Percentiles rank a stretch among this genome's conserved stretches.
Evolutionary conservation across 305 asterid species (phyloP).

Genomic region (Petunia hybrid): DNA sequence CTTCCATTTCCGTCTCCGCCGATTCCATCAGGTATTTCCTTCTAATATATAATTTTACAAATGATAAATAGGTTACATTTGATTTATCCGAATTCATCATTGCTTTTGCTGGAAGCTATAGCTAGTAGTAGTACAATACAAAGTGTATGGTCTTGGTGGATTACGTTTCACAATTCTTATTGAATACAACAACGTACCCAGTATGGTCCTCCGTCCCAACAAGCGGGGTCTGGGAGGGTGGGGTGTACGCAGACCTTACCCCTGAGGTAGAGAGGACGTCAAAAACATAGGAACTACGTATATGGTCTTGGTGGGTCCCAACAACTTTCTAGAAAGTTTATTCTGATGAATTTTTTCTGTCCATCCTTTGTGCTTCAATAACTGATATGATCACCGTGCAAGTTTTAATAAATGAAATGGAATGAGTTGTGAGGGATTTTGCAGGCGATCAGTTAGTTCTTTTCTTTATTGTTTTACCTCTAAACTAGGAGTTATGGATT

Average conservation of each 20-base stretch:
- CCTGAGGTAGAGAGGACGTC: no score
- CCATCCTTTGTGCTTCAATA: neutral
- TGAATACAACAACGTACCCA: neutral
- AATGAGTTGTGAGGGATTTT: no score
- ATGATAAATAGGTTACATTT: neutral
- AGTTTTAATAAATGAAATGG: neutral
- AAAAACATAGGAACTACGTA: no score
- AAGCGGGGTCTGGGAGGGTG: no score
- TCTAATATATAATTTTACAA: neutral
- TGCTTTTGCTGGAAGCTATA: neutral
- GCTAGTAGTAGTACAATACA: neutral
- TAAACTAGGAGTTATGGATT: neutral
- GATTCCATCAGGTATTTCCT: slow-evolving; percentile 68
- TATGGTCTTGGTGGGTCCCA: no score
- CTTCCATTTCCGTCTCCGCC: slow-evolving; percentile 91
- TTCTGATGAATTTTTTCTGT: neutral
- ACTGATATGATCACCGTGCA: neutral
- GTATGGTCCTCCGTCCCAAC: no score
- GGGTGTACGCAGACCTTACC: no score
- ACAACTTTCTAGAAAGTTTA: no score
- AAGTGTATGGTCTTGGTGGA: neutral
- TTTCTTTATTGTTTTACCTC: neutral
- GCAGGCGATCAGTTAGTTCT: neutral
- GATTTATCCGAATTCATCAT: neutral
- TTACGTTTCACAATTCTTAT: neutral